Base-by-base conservation (phyloP, 2,329 filamentous ascomycete species). In the Hymenoscyphus linearis region DNA sequence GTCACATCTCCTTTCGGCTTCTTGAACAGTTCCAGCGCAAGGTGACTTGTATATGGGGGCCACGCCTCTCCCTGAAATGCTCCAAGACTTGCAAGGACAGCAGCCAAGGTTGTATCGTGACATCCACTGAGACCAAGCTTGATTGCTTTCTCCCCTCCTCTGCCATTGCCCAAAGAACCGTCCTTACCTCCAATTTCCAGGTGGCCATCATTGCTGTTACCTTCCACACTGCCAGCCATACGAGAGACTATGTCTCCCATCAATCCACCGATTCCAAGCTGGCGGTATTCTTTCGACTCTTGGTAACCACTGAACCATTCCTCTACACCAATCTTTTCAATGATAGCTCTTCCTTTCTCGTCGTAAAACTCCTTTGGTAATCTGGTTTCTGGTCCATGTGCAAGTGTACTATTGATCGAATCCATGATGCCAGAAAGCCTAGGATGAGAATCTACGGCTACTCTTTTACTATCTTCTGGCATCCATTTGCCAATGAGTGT, bases 301-400 rank as follows among this genome's bases (percentile, higher is more conserved):
- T 82, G 82, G 74, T 96, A 98, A 2, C 95, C 93, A 22, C 84
- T 79, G 74, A 89, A 98, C 95, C 95, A 98, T 76, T 98, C 95
- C 70, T 99, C 93, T 0, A 93, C 86, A 31, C 83, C 85, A 62
- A 97, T 85, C 37, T 80, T 79, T 61, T 89, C 85, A 61, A 95
- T 84, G 63, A 92, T 88, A 3, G 80, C 79, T 56, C 85, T 81
- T 3, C 82, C 85, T 70, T 87, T 88, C 18, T 81, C 73, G 71
- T 97, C 91, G 75, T 98, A 98, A 74, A 99, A 98, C 65, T 92
- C 89, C 10, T 81, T 79, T 0, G 95, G 95, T 2, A 98, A 81
- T 53, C 82, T 85, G 0, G 93, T 97, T 52, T 83, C 82, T 0
- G 89, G 84, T 0, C 90, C 91, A 73, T 98, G 95, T 2, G 93